Evolutionary conservation across 202 grass and related monocot species (phyloP), one percentile per base, ranked within the genome.

Genomic region (Zoysia matrella): DNA sequence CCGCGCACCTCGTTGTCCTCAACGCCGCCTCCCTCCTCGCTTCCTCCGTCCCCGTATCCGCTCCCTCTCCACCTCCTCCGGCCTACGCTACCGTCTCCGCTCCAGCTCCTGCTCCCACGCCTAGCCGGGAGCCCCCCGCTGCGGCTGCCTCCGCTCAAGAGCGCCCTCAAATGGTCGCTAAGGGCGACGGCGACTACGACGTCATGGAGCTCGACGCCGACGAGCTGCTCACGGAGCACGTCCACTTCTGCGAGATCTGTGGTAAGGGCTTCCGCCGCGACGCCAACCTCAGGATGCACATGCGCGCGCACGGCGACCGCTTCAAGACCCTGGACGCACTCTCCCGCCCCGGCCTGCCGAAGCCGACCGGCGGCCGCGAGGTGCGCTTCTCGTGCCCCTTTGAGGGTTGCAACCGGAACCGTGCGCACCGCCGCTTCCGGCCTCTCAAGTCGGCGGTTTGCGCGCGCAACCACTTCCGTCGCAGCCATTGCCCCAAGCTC

Each of bases 281-380:
- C 68, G 96, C 96, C 71, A 98, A 98, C 87, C 89, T 98, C 61
- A 80, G 92, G 86, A 98, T 98, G 96, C 96, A 98, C 89, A 98
- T 98, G 96, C 87, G 96, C 40, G 92, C 96, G 13, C 96, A 98
- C 63, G 96, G 96, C 16, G 89, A 98, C 77, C 87, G 89, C 65
- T 98, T 95, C 92, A 98, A 98, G 86, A 98, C 96, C 60, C 80
- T 98, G 8, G 92, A 95, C 55, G 92, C 92, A 51, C 92, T 98
- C 65, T 98, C 89, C 55, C 87, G 93, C 40, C 92, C 96, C 13
- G 88, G 77, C 46, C 82, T 84, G 69, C 60, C 84, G 0, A 81
- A 81, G 80, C 63, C 48, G 42, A 73, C 77, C 42, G 74, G 69
- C 1, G 71, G 90, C 60, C 72, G 82, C 52, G 88, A 90, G 54